Percentiles rank a stretch among this genome's conserved stretches.
These are phyloP conservation scores for Cryphonectria carpinicola DNA, from an alignment of 2,329 filamentous ascomycete genomes.

Conservation along the genomic window DNA sequence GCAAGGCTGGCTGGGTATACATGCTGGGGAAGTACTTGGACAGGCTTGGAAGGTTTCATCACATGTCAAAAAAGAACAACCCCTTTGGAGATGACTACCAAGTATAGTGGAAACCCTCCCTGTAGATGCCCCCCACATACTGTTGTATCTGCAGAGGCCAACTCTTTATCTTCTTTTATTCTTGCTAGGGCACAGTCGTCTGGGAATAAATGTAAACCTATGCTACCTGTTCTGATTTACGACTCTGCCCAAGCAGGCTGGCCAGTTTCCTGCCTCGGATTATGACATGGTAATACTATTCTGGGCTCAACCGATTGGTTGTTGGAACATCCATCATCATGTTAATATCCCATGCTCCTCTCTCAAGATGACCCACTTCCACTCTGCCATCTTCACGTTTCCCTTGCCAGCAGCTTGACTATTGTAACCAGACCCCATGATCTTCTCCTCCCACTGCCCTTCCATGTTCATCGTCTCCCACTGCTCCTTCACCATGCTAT, in stretches of 20 bases:
- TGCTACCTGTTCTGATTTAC: background rate
- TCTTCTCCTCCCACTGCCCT: too few species aligned
- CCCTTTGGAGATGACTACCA: background rate
- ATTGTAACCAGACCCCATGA: too few species aligned
- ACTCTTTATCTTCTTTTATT: background rate
- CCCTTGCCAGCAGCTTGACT: background rate
- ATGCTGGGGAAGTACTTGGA: too few species aligned
- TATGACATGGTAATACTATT: background rate
- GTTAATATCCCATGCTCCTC: background rate
- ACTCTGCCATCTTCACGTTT: background rate
- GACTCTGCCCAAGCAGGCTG: background rate
- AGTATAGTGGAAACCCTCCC: background rate
- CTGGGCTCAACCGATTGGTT: conserved; percentile 13
- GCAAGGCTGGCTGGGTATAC: too few species aligned
- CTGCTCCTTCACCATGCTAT: too few species aligned
- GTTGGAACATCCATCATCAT: background rate
- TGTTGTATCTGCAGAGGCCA: background rate
- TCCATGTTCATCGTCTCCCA: too few species aligned
- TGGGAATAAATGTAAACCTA: background rate
- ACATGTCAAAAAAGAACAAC: background rate
- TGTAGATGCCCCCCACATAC: too few species aligned
- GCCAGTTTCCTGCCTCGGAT: background rate
- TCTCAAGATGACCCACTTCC: background rate
- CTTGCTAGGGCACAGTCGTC: too few species aligned
- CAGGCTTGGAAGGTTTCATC: background rate